These are phyloP conservation scores for Scedosporium apiospermum DNA, from an alignment of 2,329 filamentous ascomycete genomes.

Conservation along the genomic window DNA sequence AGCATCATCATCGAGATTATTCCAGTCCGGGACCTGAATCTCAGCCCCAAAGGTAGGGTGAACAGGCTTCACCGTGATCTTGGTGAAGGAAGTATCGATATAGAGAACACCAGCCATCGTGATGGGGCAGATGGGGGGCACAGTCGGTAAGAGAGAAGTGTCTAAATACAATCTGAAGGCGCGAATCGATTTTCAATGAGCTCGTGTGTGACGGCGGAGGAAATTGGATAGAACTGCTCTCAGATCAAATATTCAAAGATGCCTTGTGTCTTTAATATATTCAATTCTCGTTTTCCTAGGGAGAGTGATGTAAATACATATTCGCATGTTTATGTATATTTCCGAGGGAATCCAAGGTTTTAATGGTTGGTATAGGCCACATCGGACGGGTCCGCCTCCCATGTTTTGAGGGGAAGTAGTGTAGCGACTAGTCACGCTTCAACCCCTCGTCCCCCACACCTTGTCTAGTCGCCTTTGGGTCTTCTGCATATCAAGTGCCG, in stretches of 20 bases:
- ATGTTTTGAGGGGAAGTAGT: neutral
- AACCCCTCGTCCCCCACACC: neutral
- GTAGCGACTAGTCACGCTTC: neutral
- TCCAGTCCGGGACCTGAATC: slow-evolving; percentile 7
- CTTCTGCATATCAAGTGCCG: neutral
- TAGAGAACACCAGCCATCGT: neutral
- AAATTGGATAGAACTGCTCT: neutral
- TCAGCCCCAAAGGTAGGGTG: slow-evolving; percentile 8
- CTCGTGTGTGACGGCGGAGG: neutral
- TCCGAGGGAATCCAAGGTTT: neutral
- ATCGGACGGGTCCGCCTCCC: neutral
- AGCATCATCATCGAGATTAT: slow-evolving; percentile 6
- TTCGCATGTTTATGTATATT: neutral
- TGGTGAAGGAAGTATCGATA: slow-evolving; percentile 4
- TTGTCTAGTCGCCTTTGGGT: neutral
- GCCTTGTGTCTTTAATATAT: neutral
- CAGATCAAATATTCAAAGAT: neutral
- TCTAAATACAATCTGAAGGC: neutral
- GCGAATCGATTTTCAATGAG: neutral
- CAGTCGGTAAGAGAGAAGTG: neutral
- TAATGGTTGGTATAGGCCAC: neutral
- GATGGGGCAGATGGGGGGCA: neutral
- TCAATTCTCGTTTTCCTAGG: neutral
- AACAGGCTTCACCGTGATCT: slow-evolving; percentile 7
- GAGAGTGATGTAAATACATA: neutral